A percentile compares a stretch with the other conserved stretches of the same genome.
Evolutionary conservation across 192 early-diverging fungal genomes (phyloP).

Genomic region (Coemansia guatemalensis): DNA sequence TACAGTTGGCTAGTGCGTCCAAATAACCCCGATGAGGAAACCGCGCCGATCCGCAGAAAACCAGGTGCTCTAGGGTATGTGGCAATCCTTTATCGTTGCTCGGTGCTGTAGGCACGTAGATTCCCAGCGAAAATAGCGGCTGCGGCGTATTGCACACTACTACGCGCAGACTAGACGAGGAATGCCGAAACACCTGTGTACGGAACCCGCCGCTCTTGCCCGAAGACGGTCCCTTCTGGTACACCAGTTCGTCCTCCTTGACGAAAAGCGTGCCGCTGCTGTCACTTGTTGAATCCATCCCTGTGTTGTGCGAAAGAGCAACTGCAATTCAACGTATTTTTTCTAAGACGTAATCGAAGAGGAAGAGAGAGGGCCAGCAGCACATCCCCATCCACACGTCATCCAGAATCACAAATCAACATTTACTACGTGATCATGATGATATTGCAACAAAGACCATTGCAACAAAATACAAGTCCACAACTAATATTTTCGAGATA

Average conservation of each 20-base stretch:
- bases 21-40: conserved; percentile 71
- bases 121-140: conserved; percentile 64
- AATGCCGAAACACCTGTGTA: conserved; percentile 55
- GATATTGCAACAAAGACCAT: too few relatives aligned
- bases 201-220: conserved; percentile 18
- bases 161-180: conserved; percentile 54
- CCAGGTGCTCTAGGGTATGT: conserved; percentile 80
- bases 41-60: conserved; percentile 77
- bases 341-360: background rate
- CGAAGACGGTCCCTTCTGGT: conserved; percentile 16
- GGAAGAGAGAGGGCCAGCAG: background rate
- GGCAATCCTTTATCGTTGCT: conserved; percentile 71
- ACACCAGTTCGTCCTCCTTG: conserved; percentile 29
- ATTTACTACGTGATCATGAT: background rate
- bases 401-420: background rate
- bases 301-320: background rate
- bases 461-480: background rate
- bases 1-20: conserved; percentile 70
- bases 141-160: conserved; percentile 64
- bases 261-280: conserved; percentile 15
- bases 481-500: background rate
- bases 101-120: conserved; percentile 74
- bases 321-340: background rate
- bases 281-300: background rate
- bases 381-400: background rate